A percentile compares a stretch with the other conserved stretches of the same genome.
Conservation (phyloP, 257 asterid species). For the Henckelia pumila region DNA sequence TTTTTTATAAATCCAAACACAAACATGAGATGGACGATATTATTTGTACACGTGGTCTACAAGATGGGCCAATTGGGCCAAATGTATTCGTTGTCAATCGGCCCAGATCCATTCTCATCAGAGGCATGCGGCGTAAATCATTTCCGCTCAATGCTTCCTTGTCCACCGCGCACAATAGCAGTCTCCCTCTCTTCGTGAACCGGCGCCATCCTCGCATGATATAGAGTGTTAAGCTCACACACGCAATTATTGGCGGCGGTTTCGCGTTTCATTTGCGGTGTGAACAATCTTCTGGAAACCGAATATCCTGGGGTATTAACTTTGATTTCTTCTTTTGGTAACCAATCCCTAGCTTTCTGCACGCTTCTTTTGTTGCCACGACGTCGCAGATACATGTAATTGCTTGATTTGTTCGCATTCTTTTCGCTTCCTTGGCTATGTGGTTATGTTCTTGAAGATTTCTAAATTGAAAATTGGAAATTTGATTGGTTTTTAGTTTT, state of each 20-base stretch:
- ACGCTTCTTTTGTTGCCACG: slow-evolving; percentile 30
- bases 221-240: slow-evolving; percentile 36
- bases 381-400: slow-evolving; percentile 25
- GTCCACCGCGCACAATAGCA: slow-evolving; percentile 23
- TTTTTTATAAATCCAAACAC: too few species aligned
- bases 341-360: slow-evolving; percentile 28
- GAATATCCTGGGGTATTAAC: slow-evolving; percentile 35
- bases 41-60: too few species aligned
- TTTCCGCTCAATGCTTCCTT: not conserved
- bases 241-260: slow-evolving; percentile 33
- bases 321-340: slow-evolving; percentile 22
- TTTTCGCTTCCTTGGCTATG: slow-evolving; percentile 6
- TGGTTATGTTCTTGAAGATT: slow-evolving; percentile 4
- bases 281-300: slow-evolving; percentile 37
- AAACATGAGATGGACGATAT: too few species aligned
- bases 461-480: slow-evolving; percentile 16
- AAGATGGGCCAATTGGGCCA: too few species aligned
- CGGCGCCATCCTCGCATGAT: slow-evolving; percentile 13
- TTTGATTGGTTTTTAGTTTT: not conserved
- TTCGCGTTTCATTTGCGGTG: slow-evolving; percentile 39
- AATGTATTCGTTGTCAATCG: too few species aligned
- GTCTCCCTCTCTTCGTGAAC: slow-evolving; percentile 17
- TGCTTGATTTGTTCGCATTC: slow-evolving; percentile 11
- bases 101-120: too few species aligned
- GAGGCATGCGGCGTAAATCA: too few species aligned